Evolutionary conservation across 495 filamentous ascomycete species (phyloP), one percentile per base, ranked within the genome.

Genomic region (Podospora conica): DNA sequence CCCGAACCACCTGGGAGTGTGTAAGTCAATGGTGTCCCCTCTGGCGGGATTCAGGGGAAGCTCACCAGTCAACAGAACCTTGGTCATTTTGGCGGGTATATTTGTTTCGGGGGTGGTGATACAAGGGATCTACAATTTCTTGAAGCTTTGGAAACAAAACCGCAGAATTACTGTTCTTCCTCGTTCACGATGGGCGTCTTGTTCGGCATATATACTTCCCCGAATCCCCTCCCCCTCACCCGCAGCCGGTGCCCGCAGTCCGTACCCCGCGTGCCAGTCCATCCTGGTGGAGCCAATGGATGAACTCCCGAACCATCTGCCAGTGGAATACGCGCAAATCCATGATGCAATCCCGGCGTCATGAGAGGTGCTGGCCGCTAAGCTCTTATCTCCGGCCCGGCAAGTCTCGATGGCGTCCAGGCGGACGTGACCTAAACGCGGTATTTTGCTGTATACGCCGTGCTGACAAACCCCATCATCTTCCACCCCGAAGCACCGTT

Each of bases 21-120:
- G 20, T 8, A 56, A 55, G 28, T 68, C 55, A 28, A 57, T 63
- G 53, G 61, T 63, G 53, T 64, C 20, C 12, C 1, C 53, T 8
- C 12, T 54, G 22, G 60, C 15, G 59, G 18, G 9, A 58, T 24
- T 56, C 21, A 4, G 12, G 8, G 18, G 28, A 33, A 77, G n/a
- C 77, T 66, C 66, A 81, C 85, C 86, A 58, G 86, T 87, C 63
- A 88, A 78, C 15, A 88, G 75, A 70, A 87, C 80, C 66, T 85
- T 84, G 62, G 83, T 82, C 84, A 87, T 88, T 64, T 70, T 79
- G 40, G 27, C 31, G n/a, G 29, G 8, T 65, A 24, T n/a, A 48
- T 23, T 57, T n/a, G n/a, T n/a, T 25, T 22, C 2, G 22, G 55
- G 3, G 11, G 23, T 21, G 28, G 3, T 56, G 12, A 23, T 57